Base-by-base conservation (phyloP, 371 early-diverging fungal species). In the Coemansia sp. region DNA sequence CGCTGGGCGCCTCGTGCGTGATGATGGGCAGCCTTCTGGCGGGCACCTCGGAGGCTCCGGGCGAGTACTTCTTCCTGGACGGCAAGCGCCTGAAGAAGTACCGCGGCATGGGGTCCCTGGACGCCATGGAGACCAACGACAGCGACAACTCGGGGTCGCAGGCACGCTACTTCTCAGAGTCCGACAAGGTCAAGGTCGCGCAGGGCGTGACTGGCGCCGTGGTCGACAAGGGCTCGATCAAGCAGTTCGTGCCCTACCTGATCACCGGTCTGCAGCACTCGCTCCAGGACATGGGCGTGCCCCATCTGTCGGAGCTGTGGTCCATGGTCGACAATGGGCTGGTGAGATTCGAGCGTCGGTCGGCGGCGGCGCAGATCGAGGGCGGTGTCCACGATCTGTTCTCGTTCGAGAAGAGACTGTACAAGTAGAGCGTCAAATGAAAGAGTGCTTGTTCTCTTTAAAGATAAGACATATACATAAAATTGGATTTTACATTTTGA, bases 11-110 rank as follows among this genome's bases (percentile, higher is more conserved):
- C 29, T 90, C 91, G 16, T 90, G 86, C 67, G 98, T 95, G 52
- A 98, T 98, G 98, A 98, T 98, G 98, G 98, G 98, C 48, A 88
- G 91, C 67, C 87, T 98, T 34, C 83, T 98, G 60, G 97, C 97
- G 42, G 98, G 97, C 60, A 95, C 96, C 14, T 81, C 88, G 59
- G 97, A 98, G 81, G 89, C 95, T 33, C 97, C 97, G 44, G 97
- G 97, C 58, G 95, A 94, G 62, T 98, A 95, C 89, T 98, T 94
- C 69, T 98, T 93, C 86, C 89, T 93, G 67, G 96, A 96, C 62
- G 97, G 98, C 67, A 91, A 95, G 85, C 90, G 95, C 47, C 84
- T 98, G 68, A 97, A 97, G 86, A 92, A 90, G 82, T 97, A 95
- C 84, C 94, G 97, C 70, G 97, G 97, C 72, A 97, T 97, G 97